Evolutionary conservation across 768 basidiomycete species (phyloP).

Genomic region (Leccinum obscurum): DNA sequence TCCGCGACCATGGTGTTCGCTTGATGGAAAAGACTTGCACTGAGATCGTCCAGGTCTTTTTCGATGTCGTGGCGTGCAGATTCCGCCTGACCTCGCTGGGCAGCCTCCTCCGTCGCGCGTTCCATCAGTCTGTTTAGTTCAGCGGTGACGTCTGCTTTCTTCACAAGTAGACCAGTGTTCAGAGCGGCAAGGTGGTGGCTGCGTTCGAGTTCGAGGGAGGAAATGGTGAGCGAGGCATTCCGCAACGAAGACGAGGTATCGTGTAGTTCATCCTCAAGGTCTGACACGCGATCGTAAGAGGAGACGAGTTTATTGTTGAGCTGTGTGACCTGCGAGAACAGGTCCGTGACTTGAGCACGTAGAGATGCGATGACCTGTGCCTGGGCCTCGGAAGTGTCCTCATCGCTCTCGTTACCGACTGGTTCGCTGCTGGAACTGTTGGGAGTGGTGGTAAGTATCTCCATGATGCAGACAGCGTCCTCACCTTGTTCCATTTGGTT

Average conservation of each 20-base stretch:
- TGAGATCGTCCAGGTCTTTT: constrained; percentile 92
- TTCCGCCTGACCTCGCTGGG: constrained; percentile 88
- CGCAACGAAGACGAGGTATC: constrained; percentile 59
- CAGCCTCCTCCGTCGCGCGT: constrained; percentile 92
- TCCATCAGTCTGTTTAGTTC: constrained; percentile 95
- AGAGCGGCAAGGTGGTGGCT: constrained; percentile 86
- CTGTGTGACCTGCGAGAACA: constrained; percentile 86
- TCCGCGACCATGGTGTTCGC: constrained; percentile 99
- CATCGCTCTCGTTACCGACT: constrained; percentile 23
- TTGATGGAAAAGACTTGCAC: constrained; percentile 84
- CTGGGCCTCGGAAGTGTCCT: constrained; percentile 42
- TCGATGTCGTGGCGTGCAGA: constrained; percentile 81
- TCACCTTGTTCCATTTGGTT: constrained; percentile 15
- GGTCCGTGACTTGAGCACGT: constrained; percentile 78
- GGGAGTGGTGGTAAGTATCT: constrained; percentile 6
- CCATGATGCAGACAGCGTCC: constrained; percentile 2
- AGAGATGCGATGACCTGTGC: constrained; percentile 80
- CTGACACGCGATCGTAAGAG: constrained; percentile 88
- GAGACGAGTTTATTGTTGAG: constrained; percentile 92
- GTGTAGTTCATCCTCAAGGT: constrained; percentile 89
- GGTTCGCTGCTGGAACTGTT: constrained; percentile 5
- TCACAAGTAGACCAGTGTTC: constrained; percentile 89
- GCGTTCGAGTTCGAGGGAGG: constrained; percentile 81
- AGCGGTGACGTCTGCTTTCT: constrained; percentile 83
- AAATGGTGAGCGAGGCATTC: constrained; percentile 61